phyloP scores from a whole-genome alignment of 371 early-diverging fungal genomes.

The Capillidium rhysosporum region DNA sequence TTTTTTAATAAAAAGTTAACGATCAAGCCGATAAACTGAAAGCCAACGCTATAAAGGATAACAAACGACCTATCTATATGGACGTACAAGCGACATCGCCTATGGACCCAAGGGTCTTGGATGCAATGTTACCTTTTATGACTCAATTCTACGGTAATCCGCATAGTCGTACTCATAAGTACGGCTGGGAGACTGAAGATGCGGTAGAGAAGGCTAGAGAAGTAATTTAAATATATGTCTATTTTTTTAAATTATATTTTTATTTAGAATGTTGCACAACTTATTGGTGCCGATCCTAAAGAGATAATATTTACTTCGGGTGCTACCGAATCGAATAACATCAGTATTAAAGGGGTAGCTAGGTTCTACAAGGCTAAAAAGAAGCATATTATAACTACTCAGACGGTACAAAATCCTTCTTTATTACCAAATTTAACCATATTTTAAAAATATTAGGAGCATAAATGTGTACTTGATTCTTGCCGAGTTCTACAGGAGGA shows the following conservation, averaged over 20 bases:
- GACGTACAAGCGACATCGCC: constrained; percentile 98
- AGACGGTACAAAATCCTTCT: constrained; percentile 33
- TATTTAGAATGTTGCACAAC: constrained; percentile 60
- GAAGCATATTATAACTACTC: constrained; percentile 96
- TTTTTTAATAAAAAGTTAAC: no score
- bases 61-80: constrained; percentile 60
- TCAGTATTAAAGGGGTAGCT: constrained; percentile 93
- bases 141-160: constrained; percentile 96
- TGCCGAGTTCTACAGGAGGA: constrained; percentile 93
- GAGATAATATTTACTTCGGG: constrained; percentile 98
- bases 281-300: constrained; percentile 93
- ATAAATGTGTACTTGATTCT: constrained; percentile 98
- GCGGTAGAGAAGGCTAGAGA: constrained; percentile 87
- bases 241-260: background rate
- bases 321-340: constrained; percentile 98
- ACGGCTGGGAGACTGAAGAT: constrained; percentile 97
- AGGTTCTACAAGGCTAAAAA: constrained; percentile 87
- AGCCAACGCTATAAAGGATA: no score
- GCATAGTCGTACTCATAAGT: constrained; percentile 94
- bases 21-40: no score
- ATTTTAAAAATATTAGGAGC: no score
- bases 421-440: background rate
- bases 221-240: constrained; percentile 13
- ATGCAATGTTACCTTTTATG: constrained; percentile 94
- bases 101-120: constrained; percentile 92